Conservation (phyloP, 768 basidiomycete genomes). For the Epithele typhae region DNA sequence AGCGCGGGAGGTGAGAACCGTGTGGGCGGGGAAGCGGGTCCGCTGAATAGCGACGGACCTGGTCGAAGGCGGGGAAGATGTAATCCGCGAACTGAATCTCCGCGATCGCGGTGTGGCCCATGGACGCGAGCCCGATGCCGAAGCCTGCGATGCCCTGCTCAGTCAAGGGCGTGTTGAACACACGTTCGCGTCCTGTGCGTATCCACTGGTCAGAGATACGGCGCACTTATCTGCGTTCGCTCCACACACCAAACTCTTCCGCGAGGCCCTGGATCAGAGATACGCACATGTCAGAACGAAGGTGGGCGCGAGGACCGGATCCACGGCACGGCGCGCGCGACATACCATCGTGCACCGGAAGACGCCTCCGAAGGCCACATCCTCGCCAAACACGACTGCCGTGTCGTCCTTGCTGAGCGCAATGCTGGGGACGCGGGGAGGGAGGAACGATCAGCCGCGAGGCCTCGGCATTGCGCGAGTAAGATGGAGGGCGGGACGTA, state of each 20-base stretch:
- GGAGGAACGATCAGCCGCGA: slow-evolving; percentile 2
- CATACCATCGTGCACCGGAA: slow-evolving; percentile 88
- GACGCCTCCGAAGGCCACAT: slow-evolving; percentile 92
- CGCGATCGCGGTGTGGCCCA: slow-evolving; percentile 93
- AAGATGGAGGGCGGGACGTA: too few species aligned
- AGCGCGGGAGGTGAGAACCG: too few species aligned
- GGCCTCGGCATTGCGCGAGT: neutral
- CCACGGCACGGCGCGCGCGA: neutral
- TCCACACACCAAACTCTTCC: slow-evolving; percentile 79
- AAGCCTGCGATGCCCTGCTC: slow-evolving; percentile 96
- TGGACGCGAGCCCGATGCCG: slow-evolving; percentile 85
- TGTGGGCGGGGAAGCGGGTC: too few species aligned
- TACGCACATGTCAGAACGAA: too few species aligned
- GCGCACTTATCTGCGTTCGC: too few species aligned
- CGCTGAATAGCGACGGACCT: slow-evolving; percentile 40
- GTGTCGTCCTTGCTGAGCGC: slow-evolving; percentile 81
- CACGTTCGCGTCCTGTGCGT: slow-evolving; percentile 72
- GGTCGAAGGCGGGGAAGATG: slow-evolving; percentile 93
- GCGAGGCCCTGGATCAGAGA: slow-evolving; percentile 62
- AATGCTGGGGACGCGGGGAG: slow-evolving; percentile 42
- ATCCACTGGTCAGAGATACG: too few species aligned
- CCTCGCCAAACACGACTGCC: slow-evolving; percentile 87
- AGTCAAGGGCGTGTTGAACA: slow-evolving; percentile 92
- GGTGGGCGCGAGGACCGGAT: too few species aligned
- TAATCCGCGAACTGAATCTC: slow-evolving; percentile 92